These are phyloP conservation scores for Volutella citrinella DNA, from an alignment of 2,329 filamentous ascomycete genomes.

Conservation along the genomic window DNA sequence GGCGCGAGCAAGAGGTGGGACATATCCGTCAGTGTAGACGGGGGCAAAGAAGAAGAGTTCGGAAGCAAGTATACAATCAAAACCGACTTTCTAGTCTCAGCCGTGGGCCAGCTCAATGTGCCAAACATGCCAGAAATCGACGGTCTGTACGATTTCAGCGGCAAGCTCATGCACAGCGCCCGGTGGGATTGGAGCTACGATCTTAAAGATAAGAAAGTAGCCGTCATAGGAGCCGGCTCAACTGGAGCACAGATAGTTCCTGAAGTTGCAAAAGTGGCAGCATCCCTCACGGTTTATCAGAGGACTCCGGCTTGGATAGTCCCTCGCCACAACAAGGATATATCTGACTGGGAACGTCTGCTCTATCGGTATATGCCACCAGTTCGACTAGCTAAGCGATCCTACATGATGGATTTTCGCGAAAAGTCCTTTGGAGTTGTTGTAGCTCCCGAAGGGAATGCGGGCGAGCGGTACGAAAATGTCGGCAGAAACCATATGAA, in stretches of 20 bases:
- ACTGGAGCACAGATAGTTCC: conserved; percentile 1
- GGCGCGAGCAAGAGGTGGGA: background rate
- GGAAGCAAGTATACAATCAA: background rate
- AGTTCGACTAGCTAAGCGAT: background rate
- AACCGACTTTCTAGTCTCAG: background rate
- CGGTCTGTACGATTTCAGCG: background rate
- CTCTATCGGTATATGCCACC: background rate
- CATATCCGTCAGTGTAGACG: background rate
- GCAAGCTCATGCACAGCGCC: conserved; percentile 1
- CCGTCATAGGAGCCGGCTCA: background rate
- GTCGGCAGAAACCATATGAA: background rate
- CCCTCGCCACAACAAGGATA: background rate
- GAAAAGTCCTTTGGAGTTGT: background rate
- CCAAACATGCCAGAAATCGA: background rate
- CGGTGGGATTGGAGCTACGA: conserved; percentile 2
- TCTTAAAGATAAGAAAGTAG: background rate
- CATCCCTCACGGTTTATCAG: conserved; percentile 1
- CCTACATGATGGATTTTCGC: background rate
- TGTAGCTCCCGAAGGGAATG: background rate
- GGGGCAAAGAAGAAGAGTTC: conserved; percentile 1
- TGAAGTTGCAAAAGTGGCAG: background rate
- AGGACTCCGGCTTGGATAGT: background rate
- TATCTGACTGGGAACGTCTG: background rate
- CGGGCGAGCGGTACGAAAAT: background rate
- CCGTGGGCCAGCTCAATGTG: conserved; percentile 1